Evolutionary conservation across 2,329 filamentous ascomycete genomes (phyloP), one percentile per base, ranked within the genome.

Genomic region (Diplodia mutila): DNA sequence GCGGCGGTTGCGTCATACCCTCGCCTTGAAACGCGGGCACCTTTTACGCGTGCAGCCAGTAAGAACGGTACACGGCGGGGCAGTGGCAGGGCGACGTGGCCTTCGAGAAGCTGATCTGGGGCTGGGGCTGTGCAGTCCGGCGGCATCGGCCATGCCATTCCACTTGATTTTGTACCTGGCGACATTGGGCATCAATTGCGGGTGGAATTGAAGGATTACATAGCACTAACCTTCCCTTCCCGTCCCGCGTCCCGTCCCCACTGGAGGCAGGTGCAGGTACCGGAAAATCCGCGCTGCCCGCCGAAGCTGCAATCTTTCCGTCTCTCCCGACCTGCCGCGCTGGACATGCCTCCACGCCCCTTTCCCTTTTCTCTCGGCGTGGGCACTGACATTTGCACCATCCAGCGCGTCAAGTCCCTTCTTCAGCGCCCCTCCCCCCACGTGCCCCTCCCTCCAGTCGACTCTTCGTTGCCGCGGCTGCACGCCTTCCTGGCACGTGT

Each of bases 341-440:
- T 23, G n/a, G 18, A 51, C 53, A 83, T 84, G 82, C 76, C 81
- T 67, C 76, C 75, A 9, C 78, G 80, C 49, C 80, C 81, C 0
- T 92, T 94, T 72, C 89, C 90, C 1, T 82, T 88, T n/a, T 82
- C 88, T 0, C 75, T 94, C 16, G 84, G 85, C 59, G 81, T 97
- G 64, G 93, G 93, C 68, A 94, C 87, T 57, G 93, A 97, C 76
- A 90, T 97, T 67, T 93, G 91, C 77, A 84, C 85, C 67, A 85
- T 93, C 67, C 79, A 84, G 0, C 88, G 93, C 66, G 87, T 97
- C 68, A 78, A 23, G 82, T 93, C 46, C 18, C 59, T 63, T n/a
- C n/a, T 59, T 23, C 39, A 67, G 34, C 42, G 53, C 39, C 39
- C 14, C 37, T 16, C n/a, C 18, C 9, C 46, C 16, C n/a, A n/a